A percentile compares a stretch with the other conserved stretches of the same genome.
These are phyloP conservation scores for Coemansia sp. DNA, from an alignment of 192 early-diverging fungal genomes.

Conservation along the genomic window DNA sequence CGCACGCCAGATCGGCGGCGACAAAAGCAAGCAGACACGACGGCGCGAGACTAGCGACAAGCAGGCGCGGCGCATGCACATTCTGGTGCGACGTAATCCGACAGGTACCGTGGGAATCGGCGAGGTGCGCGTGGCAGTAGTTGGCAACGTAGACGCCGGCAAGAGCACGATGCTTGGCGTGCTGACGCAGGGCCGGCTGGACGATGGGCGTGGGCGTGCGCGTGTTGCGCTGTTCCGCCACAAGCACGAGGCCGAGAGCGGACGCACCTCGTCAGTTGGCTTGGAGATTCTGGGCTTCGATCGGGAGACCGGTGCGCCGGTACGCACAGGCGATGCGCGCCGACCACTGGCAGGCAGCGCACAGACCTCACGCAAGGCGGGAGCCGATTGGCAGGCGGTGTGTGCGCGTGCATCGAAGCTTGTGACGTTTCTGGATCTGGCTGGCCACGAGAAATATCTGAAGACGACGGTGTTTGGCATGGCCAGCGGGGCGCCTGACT, in stretches of 20 bases:
- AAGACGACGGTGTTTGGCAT: conserved; percentile 97
- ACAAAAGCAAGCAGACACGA: conserved; percentile 6
- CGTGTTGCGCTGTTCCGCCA: conserved; percentile 86
- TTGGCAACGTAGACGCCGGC: conserved; percentile 85
- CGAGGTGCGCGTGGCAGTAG: conserved; percentile 86
- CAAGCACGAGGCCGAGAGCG: conserved; percentile 89
- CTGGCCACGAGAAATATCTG: conserved; percentile 93
- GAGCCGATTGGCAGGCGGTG: conserved; percentile 86
- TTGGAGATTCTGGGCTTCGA: conserved; percentile 91
- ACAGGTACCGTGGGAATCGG: conserved; percentile 76
- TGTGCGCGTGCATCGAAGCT: conserved; percentile 76
- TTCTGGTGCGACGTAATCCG: conserved; percentile 70
- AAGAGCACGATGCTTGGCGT: conserved; percentile 91
- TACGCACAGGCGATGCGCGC: conserved; percentile 6
- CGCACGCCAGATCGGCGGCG: conserved; percentile 15
- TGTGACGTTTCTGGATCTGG: conserved; percentile 67
- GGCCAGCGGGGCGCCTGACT: conserved; percentile 88
- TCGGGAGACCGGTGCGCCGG: conserved; percentile 43
- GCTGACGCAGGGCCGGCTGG: conserved; percentile 84
- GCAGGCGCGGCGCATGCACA: conserved; percentile 13
- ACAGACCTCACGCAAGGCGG: conserved; percentile 48
- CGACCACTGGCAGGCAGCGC: too few relatives aligned
- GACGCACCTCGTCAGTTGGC: conserved; percentile 86
- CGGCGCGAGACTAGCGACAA: not conserved
- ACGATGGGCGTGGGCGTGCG: conserved; percentile 90